These are phyloP conservation scores for Dactylellina leptospora DNA, from an alignment of 2,329 filamentous ascomycete genomes.

Conservation along the genomic window DNA sequence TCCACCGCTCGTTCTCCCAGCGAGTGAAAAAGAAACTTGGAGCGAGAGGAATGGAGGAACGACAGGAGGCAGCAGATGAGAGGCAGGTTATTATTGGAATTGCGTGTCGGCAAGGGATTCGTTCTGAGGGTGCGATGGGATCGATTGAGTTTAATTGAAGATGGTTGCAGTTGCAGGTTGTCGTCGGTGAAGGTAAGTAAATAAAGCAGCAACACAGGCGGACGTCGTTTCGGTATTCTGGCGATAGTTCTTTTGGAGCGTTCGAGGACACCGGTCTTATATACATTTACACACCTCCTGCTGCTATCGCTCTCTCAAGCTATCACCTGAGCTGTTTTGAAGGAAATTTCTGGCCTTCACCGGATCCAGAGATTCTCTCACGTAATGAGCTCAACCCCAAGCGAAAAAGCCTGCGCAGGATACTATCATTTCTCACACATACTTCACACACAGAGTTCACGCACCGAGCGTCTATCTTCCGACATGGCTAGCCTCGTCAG, in stretches of 20 bases:
- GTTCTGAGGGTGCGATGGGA: no score
- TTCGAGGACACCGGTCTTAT: no score
- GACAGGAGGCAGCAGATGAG: conserved; percentile 1
- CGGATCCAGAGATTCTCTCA: conserved; percentile 53
- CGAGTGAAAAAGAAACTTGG: neutral
- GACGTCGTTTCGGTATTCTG: neutral
- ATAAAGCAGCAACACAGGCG: no score
- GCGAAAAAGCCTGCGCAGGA: conserved; percentile 4
- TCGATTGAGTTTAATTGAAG: neutral
- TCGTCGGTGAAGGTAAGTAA: neutral
- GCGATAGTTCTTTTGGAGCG: neutral
- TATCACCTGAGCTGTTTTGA: conserved; percentile 29
- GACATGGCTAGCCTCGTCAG: conserved; percentile 11
- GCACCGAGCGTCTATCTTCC: conserved; percentile 34
- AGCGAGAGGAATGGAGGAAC: neutral
- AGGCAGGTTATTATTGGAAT: no score
- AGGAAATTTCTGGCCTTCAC: conserved; percentile 12
- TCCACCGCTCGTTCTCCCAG: conserved; percentile 14
- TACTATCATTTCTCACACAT: neutral
- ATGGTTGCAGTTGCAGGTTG: neutral
- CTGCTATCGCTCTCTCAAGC: neutral
- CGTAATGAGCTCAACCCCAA: conserved; percentile 49
- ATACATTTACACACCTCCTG: conserved; percentile 2
- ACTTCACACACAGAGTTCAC: conserved; percentile 1
- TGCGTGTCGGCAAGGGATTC: no score